These are phyloP conservation scores for Suillus americanus DNA, from an alignment of 768 basidiomycete genomes.

Conservation along the genomic window DNA sequence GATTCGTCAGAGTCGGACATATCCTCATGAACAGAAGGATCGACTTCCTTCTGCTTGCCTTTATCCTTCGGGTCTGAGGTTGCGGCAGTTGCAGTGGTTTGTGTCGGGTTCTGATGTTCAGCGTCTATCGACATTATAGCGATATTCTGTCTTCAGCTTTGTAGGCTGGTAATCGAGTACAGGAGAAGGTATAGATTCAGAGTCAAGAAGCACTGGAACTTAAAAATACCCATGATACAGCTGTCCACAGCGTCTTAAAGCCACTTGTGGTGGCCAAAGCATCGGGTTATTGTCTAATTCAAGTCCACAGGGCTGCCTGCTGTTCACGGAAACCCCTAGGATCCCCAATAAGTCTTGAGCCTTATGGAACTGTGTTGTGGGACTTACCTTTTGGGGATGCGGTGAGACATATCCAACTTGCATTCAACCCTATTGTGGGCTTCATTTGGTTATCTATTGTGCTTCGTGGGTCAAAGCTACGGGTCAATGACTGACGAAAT, in stretches of 20 bases:
- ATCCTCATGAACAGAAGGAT: neutral
- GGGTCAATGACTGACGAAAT: neutral
- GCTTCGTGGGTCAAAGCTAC: neutral
- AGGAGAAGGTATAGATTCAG: neutral
- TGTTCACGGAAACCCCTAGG: neutral
- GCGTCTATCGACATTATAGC: neutral
- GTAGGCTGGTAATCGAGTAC: neutral
- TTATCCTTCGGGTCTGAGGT: conserved; percentile 4
- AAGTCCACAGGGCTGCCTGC: neutral
- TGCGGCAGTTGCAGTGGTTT: neutral
- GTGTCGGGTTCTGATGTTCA: neutral
- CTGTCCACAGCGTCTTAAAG: neutral
- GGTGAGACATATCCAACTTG: neutral
- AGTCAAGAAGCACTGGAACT: neutral
- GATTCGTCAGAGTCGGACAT: neutral
- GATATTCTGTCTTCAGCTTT: neutral
- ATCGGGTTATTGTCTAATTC: neutral
- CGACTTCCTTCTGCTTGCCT: conserved; percentile 8
- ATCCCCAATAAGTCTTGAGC: neutral
- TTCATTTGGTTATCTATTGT: conserved; percentile 1
- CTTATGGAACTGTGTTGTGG: neutral
- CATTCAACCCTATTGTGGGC: neutral
- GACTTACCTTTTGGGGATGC: neutral
- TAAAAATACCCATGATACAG: neutral
- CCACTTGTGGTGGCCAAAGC: neutral